Conservation (phyloP, 257 asterid species). For the Solanum peruvianum region DNA sequence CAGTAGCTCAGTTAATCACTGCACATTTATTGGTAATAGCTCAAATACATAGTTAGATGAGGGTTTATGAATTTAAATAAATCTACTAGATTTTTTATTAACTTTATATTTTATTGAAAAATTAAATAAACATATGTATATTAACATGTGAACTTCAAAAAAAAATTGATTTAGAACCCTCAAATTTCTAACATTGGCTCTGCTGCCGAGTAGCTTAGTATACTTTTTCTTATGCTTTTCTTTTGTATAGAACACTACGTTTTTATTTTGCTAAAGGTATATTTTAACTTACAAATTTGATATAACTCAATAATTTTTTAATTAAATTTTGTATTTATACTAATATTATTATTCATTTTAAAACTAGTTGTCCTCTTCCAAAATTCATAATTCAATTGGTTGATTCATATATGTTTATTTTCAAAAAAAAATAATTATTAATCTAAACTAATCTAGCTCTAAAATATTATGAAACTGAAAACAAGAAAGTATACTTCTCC, state of each 20-base stretch:
- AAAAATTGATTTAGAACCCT: no score
- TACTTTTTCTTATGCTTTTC: not conserved
- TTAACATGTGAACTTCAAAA: no score
- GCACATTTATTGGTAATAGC: no score
- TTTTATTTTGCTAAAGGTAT: not conserved
- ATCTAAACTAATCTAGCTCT: not conserved
- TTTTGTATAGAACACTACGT: not conserved
- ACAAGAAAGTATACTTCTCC: not conserved
- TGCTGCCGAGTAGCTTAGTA: no score
- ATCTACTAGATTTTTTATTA: no score
- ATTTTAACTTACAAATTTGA: not conserved
- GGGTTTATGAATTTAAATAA: fast-evolving
- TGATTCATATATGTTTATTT: not conserved
- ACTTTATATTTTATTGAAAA: no score
- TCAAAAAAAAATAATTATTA: no score
- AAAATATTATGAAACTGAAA: not conserved
- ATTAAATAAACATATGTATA: no score
- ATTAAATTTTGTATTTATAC: not conserved
- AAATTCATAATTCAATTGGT: not conserved
- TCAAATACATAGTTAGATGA: no score
- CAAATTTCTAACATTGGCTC: no score
- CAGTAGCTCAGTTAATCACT: no score
- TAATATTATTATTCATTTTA: not conserved
- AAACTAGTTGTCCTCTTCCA: not conserved
- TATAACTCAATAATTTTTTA: not conserved